Evolutionary conservation across 2,329 filamentous ascomycete genomes (phyloP).

Genomic region (Neopestalotiopsis sp.): DNA sequence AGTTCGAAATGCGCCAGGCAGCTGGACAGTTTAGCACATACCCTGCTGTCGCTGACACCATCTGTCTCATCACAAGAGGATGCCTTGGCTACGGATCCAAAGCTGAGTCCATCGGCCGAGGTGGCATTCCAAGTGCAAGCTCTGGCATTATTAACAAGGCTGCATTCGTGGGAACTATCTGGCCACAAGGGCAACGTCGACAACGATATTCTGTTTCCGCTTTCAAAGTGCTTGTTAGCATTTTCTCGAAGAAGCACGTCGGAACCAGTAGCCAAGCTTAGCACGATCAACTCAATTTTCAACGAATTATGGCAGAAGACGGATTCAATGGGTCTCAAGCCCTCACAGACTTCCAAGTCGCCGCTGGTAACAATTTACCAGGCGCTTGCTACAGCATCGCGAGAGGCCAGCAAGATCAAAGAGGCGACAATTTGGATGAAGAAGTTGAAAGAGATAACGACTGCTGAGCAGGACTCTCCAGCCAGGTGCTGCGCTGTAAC

Average conservation of each 20-base stretch:
- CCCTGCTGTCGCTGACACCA: constrained; percentile 68
- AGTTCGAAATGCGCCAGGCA: constrained; percentile 66
- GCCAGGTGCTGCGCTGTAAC: constrained; percentile 57
- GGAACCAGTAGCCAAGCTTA: constrained; percentile 42
- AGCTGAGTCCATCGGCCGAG: constrained; percentile 60
- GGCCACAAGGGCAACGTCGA: constrained; percentile 63
- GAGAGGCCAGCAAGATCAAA: constrained; percentile 48
- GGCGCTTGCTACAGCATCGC: constrained; percentile 53
- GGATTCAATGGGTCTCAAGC: constrained; percentile 38
- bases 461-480: constrained; percentile 47
- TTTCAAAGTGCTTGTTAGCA: constrained; percentile 66
- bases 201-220: constrained; percentile 69
- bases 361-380: constrained; percentile 57
- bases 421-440: constrained; percentile 62
- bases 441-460: constrained; percentile 46
- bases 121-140: constrained; percentile 67
- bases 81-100: constrained; percentile 53
- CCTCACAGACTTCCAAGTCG: constrained; percentile 43
- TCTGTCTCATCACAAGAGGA: constrained; percentile 71
- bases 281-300: constrained; percentile 41
- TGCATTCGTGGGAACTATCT: constrained; percentile 70
- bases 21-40: constrained; percentile 69
- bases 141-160: constrained; percentile 64
- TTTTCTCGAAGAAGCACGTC: constrained; percentile 58
- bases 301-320: constrained; percentile 44